Evolutionary conservation across 176 grass and related monocot species (phyloP).

Genomic region (Stipa capillata): DNA sequence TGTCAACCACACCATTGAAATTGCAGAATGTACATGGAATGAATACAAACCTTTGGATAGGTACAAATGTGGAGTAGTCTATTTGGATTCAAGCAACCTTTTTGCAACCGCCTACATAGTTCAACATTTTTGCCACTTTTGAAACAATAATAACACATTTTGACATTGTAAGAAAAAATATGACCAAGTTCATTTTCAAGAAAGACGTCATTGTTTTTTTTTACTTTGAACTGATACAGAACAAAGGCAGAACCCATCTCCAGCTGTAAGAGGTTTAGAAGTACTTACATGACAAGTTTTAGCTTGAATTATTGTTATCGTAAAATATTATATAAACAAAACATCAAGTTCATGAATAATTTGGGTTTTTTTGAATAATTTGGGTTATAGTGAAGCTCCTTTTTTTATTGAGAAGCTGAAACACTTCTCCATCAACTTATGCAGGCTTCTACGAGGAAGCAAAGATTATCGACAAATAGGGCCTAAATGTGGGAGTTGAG

Average conservation of each 20-base stretch:
- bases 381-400: background rate
- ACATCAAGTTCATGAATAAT: background rate
- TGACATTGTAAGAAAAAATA: background rate
- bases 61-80: too few species aligned
- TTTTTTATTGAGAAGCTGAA: too few species aligned
- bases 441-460: background rate
- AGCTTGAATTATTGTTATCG: background rate
- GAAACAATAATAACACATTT: background rate
- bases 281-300: background rate
- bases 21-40: conserved; percentile 3
- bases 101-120: conserved; percentile 68
- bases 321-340: background rate
- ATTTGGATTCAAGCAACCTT: too few species aligned
- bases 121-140: background rate
- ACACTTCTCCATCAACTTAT: background rate
- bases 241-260: background rate
- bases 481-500: too few species aligned
- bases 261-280: background rate
- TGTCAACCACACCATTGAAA: conserved; percentile 9
- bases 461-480: background rate
- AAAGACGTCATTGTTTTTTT: background rate
- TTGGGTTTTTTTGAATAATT: background rate
- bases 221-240: background rate
- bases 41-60: too few species aligned
- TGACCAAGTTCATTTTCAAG: conserved; percentile 9